Base-by-base conservation (phyloP, 805 yeast species). In the Ascoidea asiatica region DNA sequence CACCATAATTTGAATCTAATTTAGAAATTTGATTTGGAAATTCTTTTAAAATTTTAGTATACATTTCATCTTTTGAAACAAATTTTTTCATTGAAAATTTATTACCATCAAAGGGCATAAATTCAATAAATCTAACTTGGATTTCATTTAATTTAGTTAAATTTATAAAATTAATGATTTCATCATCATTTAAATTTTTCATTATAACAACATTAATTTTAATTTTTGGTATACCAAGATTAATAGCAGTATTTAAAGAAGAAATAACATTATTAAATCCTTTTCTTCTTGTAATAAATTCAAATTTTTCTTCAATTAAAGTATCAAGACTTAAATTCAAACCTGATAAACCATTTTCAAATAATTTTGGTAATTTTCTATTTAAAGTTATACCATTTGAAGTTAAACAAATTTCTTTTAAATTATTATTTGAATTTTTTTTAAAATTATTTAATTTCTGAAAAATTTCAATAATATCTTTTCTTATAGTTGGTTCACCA, bases 51-150 rank as follows among this genome's bases (percentile, higher is more conserved):
- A 73, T 65, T 15, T 53, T 53, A 13, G 52, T 52, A 19, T 67
- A 51, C 48, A 73, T 72, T 46, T 71, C 74, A 39, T 66, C 53
- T 51, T 64, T 73, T 5, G 69, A 54, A 38, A 72, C 62, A 64
- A 73, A 61, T 50, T 73, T 73, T 5, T 55, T 49, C 37, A 58
- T 51, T 15, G 67, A 60, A 78, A 78, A 73, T 49, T 67, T 68
- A 54, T 73, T 73, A 2, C 79, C 79, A 47, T 63, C 72, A 52
- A 73, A 73, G 4, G 79, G 79, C 79, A 73, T 73, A 54, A 72
- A 73, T 51, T 73, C 79, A 38, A 73, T 73, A 51, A 73, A 73
- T 44, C 79, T 57, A 19, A 73, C 67, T 48, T 73, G 77, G 5
- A 73, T 47, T 4, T 68, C 65, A 38, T 56, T 51, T 36, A 60